phyloP scores from a whole-genome alignment of 2,329 filamentous ascomycete species.

The Fusarium pseudoanthophilum region DNA sequence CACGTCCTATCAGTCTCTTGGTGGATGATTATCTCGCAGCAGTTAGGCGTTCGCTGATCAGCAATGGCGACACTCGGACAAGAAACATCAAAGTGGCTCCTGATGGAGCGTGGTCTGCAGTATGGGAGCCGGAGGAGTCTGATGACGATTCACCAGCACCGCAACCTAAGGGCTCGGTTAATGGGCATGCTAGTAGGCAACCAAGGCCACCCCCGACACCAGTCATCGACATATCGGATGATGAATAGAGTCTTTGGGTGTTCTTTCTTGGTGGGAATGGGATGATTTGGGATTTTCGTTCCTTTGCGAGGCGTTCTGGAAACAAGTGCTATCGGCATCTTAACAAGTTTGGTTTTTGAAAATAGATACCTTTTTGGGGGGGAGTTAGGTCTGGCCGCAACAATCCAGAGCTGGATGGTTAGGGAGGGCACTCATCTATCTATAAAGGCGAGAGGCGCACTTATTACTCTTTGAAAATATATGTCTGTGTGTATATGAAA shows the following conservation, averaged over 20 bases:
- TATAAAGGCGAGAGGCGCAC: background rate
- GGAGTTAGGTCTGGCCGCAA: constrained; percentile 4
- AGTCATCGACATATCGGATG: constrained; percentile 47
- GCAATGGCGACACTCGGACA: constrained; percentile 32
- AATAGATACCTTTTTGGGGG: constrained; percentile 31
- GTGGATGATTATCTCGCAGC: constrained; percentile 79
- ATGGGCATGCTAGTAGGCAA: constrained; percentile 5
- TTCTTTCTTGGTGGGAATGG: background rate
- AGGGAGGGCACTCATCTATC: background rate
- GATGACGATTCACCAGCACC: constrained; percentile 40
- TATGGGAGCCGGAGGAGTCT: constrained; percentile 47
- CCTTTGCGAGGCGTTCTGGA: constrained; percentile 25
- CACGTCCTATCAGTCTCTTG: constrained; percentile 75
- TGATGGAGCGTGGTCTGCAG: constrained; percentile 50
- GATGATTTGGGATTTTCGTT: background rate
- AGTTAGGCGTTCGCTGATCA: constrained; percentile 65
- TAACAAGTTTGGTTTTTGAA: constrained; percentile 27
- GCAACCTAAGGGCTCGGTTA: background rate
- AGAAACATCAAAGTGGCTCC: constrained; percentile 46
- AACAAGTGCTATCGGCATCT: constrained; percentile 11
- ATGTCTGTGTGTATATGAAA: background rate
- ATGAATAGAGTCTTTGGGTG: constrained; percentile 19
- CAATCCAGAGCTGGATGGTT: background rate
- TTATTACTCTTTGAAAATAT: background rate
- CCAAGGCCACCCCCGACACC: constrained; percentile 23